Percentiles rank a stretch among this genome's conserved stretches.
phyloP scores from a whole-genome alignment of 1,139 yeast species.

The Debaryomycetaceae sp. region DNA sequence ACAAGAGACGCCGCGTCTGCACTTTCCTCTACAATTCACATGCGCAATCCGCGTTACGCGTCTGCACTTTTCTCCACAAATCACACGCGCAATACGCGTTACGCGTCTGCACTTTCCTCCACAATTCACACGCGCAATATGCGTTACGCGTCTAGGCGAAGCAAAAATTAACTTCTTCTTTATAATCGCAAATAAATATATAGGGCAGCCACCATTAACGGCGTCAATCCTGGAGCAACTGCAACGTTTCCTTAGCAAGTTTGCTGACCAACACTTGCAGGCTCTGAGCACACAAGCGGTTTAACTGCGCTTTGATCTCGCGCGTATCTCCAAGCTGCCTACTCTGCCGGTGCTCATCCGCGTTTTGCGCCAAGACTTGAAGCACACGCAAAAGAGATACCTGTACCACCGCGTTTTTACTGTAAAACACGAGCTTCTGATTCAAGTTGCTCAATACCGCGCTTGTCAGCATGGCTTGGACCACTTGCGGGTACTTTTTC shows the following conservation, averaged over 20 bases:
- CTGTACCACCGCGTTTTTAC: slow-evolving; percentile 28
- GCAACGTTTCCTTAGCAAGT: slow-evolving; percentile 19
- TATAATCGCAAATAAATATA: too few relatives aligned
- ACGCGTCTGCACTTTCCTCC: too few relatives aligned
- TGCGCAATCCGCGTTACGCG: too few relatives aligned
- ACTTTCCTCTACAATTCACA: too few relatives aligned
- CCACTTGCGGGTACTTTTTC: slow-evolving; percentile 10
- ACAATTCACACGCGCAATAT: too few relatives aligned
- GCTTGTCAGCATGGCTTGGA: slow-evolving; percentile 16
- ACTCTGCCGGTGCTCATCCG: slow-evolving; percentile 3
- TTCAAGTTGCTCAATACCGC: slow-evolving; percentile 18
- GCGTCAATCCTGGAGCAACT: slow-evolving; percentile 1
- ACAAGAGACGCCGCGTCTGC: too few relatives aligned
- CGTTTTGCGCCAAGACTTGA: slow-evolving; percentile 11
- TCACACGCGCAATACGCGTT: too few relatives aligned
- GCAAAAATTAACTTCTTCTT: too few relatives aligned
- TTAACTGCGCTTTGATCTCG: slow-evolving; percentile 7
- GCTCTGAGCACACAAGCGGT: slow-evolving; percentile 11
- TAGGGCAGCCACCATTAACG: too few relatives aligned
- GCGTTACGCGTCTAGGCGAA: too few relatives aligned
- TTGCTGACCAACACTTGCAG: slow-evolving; percentile 29
- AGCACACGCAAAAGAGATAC: slow-evolving; percentile 24
- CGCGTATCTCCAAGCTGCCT: slow-evolving; percentile 1
- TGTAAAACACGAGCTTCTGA: slow-evolving; percentile 16
- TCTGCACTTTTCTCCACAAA: too few relatives aligned